phyloP scores from a whole-genome alignment of 2,329 filamentous ascomycete genomes.

The Talaromyces sp. region DNA sequence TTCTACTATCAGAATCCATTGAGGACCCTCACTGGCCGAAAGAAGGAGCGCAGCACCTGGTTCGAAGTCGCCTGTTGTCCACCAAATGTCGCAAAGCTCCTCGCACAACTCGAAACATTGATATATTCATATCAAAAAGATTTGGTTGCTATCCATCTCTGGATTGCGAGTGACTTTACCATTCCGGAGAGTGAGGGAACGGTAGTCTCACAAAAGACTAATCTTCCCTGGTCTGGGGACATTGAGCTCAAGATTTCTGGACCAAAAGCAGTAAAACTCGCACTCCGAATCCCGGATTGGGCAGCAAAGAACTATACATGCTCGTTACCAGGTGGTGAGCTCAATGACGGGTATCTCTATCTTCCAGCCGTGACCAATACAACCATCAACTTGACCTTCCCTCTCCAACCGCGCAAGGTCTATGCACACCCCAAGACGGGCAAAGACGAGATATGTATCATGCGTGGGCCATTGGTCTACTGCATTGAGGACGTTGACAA shows the following conservation, averaged over 20 bases:
- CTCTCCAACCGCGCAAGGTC: constrained; percentile 51
- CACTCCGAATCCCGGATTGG: constrained; percentile 58
- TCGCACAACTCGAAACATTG: constrained; percentile 60
- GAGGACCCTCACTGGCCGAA: constrained; percentile 52
- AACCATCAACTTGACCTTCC: constrained; percentile 47
- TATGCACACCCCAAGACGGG: constrained; percentile 58
- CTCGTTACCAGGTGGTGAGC: constrained; percentile 16
- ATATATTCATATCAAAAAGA: constrained; percentile 33
- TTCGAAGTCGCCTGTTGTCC: constrained; percentile 62
- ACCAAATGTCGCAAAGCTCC: constrained; percentile 57
- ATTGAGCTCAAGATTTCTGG: constrained; percentile 48
- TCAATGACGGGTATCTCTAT: constrained; percentile 52
- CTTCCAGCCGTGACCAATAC: constrained; percentile 42
- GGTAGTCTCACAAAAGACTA: constrained; percentile 50
- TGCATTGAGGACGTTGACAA: constrained; percentile 62
- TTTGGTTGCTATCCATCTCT: constrained; percentile 46
- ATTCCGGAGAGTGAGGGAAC: constrained; percentile 35
- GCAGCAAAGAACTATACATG: constrained; percentile 22
- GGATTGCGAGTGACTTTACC: constrained; percentile 33
- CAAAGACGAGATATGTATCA: constrained; percentile 55
- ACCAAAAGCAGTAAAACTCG: constrained; percentile 41
- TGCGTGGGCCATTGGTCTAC: constrained; percentile 60
- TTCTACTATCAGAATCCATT: constrained; percentile 65
- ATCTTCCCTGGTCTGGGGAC: constrained; percentile 60
- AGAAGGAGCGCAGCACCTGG: constrained; percentile 56